Conservation (phyloP, 495 filamentous ascomycete species). For the Barbatosphaeria neglecta region DNA sequence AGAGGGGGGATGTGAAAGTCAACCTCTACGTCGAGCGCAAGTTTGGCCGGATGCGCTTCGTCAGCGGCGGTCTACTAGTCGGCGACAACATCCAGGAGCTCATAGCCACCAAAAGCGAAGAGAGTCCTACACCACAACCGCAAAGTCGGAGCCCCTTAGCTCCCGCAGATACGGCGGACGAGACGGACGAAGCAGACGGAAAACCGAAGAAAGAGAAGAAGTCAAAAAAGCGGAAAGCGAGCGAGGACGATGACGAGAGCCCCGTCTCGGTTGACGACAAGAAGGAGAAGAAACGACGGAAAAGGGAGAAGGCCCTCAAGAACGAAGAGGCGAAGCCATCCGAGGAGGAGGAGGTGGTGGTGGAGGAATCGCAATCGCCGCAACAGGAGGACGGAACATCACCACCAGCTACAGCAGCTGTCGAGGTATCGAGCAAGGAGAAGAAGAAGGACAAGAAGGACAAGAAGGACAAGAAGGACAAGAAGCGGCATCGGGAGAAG, state of each 20-base stretch:
- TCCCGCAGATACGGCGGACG: neutral
- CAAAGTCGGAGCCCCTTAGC: neutral
- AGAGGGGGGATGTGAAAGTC: constrained; percentile 49
- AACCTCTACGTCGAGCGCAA: constrained; percentile 56
- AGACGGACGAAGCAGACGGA: constrained; percentile 11
- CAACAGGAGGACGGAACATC: neutral
- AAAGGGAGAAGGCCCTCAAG: constrained; percentile 16
- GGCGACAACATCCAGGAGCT: constrained; percentile 45
- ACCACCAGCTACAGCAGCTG: neutral
- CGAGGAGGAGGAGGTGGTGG: too few relatives aligned
- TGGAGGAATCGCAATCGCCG: too few relatives aligned
- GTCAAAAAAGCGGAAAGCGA: constrained; percentile 31
- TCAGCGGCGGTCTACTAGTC: constrained; percentile 66
- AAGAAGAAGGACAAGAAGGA: constrained; percentile 28
- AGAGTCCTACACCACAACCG: neutral
- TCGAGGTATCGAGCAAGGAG: constrained; percentile 10
- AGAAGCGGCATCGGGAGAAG: too few relatives aligned
- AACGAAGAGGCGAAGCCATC: neutral
- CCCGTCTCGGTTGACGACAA: constrained; percentile 14
- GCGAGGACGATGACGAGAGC: constrained; percentile 14
- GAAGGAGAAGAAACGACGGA: constrained; percentile 29
- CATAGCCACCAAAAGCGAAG: neutral
- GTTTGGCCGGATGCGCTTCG: constrained; percentile 66
- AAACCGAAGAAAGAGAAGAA: constrained; percentile 21
- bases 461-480: constrained; percentile 34